Conservation (phyloP, 2,329 filamentous ascomycete species). For the Microsporum ferrugineum region DNA sequence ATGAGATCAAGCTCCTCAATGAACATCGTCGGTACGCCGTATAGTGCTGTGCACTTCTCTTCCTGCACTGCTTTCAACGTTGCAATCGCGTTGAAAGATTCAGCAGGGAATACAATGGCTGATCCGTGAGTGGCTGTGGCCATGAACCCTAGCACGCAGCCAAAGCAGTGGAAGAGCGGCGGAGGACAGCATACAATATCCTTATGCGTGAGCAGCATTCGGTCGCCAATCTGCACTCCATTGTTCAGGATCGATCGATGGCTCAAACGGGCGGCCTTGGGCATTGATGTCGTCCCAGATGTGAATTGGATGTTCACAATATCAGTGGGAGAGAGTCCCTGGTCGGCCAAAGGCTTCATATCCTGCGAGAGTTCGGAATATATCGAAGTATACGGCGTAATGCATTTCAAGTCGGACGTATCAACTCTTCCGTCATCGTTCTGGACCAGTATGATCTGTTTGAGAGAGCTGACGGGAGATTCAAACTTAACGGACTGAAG, state of each 20-base stretch:
- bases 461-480: conserved; percentile 58
- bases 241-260: conserved; percentile 90
- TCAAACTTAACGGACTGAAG: conserved; percentile 35
- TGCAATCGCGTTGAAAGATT: conserved; percentile 72
- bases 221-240: conserved; percentile 66
- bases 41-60: conserved; percentile 56
- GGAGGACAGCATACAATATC: conserved; percentile 61
- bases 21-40: conserved; percentile 93
- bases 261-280: conserved; percentile 82
- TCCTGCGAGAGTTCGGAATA: conserved; percentile 33
- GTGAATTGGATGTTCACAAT: conserved; percentile 95
- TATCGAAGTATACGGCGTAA: conserved; percentile 40
- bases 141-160: conserved; percentile 87
- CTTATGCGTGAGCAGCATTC: conserved; percentile 64
- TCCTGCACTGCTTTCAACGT: conserved; percentile 54
- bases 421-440: conserved; percentile 54
- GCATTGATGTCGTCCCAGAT: conserved; percentile 79
- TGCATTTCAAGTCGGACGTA: conserved; percentile 29
- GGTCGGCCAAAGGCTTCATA: conserved; percentile 34
- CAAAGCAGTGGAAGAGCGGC: conserved; percentile 62
- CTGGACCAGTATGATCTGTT: conserved; percentile 63
- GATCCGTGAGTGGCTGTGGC: conserved; percentile 75
- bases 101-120: conserved; percentile 70
- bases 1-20: conserved; percentile 74
- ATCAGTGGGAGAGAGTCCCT: conserved; percentile 49